phyloP scores from a whole-genome alignment of 306 rosid genomes.

The Quercus glauca region DNA sequence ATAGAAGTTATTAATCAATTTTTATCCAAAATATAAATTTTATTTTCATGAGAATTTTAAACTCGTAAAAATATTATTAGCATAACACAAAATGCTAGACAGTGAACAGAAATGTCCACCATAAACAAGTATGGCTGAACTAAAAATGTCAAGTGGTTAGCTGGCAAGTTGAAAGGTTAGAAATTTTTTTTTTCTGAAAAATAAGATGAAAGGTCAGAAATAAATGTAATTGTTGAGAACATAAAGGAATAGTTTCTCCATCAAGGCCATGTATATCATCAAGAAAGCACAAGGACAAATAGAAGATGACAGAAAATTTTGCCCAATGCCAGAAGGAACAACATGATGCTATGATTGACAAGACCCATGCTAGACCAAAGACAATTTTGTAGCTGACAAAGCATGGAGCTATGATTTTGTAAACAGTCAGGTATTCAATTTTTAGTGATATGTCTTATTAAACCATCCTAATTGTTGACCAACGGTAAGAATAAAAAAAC shows the following conservation, averaged over 20 bases:
- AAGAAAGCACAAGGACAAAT: background rate
- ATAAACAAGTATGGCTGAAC: too few relatives aligned
- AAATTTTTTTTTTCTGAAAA: too few relatives aligned
- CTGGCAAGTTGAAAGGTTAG: too few relatives aligned
- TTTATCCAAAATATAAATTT: too few relatives aligned
- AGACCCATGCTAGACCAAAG: background rate
- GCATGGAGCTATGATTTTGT: background rate
- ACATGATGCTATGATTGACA: background rate
- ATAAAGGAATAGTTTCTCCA: background rate
- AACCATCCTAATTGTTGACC: background rate
- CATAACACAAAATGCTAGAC: too few relatives aligned
- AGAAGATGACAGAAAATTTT: background rate
- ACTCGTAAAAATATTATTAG: too few relatives aligned
- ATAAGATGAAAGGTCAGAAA: background rate
- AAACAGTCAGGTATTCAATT: background rate
- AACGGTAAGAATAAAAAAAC: background rate
- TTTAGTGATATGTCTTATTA: background rate
- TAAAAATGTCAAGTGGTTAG: too few relatives aligned
- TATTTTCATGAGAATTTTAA: too few relatives aligned
- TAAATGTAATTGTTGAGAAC: background rate
- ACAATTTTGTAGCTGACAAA: background rate
- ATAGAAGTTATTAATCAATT: too few relatives aligned
- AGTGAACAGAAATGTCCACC: too few relatives aligned
- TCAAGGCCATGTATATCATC: too few relatives aligned
- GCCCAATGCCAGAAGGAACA: background rate